Conservation (phyloP, 306 rosid species). For the Amphicarpaea edgeworthii region DNA sequence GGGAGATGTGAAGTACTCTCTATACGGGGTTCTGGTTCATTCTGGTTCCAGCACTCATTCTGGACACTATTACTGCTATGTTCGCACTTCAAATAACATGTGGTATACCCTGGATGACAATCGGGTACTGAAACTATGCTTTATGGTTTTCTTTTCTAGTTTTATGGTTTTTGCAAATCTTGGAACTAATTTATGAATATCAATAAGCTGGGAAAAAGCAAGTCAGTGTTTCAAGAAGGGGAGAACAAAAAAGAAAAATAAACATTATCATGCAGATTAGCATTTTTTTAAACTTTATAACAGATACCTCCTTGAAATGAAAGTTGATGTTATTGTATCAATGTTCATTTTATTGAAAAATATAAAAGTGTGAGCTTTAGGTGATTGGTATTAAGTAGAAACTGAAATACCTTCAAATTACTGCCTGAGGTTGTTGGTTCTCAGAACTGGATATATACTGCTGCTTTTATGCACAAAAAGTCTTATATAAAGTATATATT, state of each 20-base stretch:
- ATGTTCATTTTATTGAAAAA: not conserved
- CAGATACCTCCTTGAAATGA: not conserved
- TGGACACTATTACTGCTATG: slow-evolving; percentile 93
- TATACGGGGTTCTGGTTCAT: slow-evolving; percentile 95
- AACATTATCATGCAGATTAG: slow-evolving; percentile 1
- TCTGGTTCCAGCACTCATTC: slow-evolving; percentile 86
- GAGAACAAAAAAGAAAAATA: not conserved
- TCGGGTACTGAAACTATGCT: slow-evolving; percentile 59
- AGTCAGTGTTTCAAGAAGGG: not conserved
- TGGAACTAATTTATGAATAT: slow-evolving; percentile 2
- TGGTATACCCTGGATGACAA: slow-evolving; percentile 96
- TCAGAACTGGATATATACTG: slow-evolving; percentile 5
- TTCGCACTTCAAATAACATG: slow-evolving; percentile 89
- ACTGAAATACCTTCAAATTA: slow-evolving; percentile 2
- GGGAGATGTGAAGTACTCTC: slow-evolving; percentile 85
- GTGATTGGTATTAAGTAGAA: slow-evolving; percentile 6
- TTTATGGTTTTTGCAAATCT: not conserved
- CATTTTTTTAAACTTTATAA: slow-evolving; percentile 8
- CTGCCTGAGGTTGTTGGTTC: not conserved
- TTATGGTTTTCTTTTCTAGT: not conserved
- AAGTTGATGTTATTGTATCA: slow-evolving; percentile 14
- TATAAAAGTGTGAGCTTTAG: not conserved
- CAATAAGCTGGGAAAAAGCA: not conserved
- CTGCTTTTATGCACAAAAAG: slow-evolving; percentile 3
- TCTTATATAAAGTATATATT: not conserved